Base-by-base conservation (phyloP, 768 basidiomycete species). In the Cantharellus anzutake region DNA sequence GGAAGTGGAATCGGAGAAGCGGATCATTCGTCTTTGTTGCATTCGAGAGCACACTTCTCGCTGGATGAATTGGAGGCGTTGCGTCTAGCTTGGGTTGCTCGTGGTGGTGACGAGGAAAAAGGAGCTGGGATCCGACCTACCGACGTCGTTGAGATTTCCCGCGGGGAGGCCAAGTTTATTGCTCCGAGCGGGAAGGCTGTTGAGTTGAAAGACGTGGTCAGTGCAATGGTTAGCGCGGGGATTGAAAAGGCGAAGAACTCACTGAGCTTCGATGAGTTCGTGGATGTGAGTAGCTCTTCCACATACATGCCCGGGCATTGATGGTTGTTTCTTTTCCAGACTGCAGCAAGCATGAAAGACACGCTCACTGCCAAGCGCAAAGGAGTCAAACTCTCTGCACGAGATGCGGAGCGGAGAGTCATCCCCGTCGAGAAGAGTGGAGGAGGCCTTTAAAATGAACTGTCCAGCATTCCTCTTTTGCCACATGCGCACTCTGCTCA, bases 341-440 rank as follows among this genome's bases (percentile, higher is more conserved):
- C 40, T 38, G 56, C 14, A 11, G 38, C 41, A 16, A 14, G 14
- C 5, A 5, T 40, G 37, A 57, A 57, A 38, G 38, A 57, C 7
- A 57, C 7, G 56, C 14, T 37, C 52, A 14, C 52, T 55, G 11
- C 52, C 44, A 29, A 48, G 44, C 44, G 44, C 44, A 48, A 37
- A 55, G 52, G 14, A 37, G 58, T n/a, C 5, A 29, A 41, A 20
- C 11, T 51, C 42, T 7, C 58, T 51, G 5, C 39, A 5, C 39
- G 5, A 41, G 34, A 34, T 29, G 42, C 5, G 56, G 44, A 48
- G 44, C 56, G 40, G 16, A 1, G 11, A 40, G 5, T 14, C 11
- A 59, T 51, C n/a, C 58, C 48, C 42, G 58, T 53, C 16, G 58
- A 51, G 42, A 51, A 59, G 58, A 53, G 48, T 20, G 58, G 42